phyloP scores from a whole-genome alignment of 2,329 filamentous ascomycete species.

The Cladosporium halotolerans region DNA sequence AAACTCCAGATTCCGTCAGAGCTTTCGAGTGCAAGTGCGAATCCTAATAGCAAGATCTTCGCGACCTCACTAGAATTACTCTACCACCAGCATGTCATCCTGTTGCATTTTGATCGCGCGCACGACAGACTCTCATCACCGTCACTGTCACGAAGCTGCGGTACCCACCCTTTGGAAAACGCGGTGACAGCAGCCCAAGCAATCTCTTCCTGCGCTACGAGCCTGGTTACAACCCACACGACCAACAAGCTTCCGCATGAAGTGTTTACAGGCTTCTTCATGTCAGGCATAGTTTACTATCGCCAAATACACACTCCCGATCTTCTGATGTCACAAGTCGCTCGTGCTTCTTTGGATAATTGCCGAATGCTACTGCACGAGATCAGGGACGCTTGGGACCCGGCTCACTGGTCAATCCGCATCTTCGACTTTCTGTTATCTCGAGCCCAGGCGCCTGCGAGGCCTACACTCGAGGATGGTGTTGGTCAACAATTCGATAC shows the following conservation, averaged over 20 bases:
- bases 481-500: too few relatives aligned
- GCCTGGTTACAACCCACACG: slow-evolving; percentile 3
- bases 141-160: background rate
- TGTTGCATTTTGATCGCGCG: slow-evolving; percentile 8
- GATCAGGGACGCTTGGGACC: slow-evolving; percentile 9
- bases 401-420: slow-evolving; percentile 12
- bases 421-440: slow-evolving; percentile 12
- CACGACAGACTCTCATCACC: background rate
- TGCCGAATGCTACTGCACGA: slow-evolving; percentile 13
- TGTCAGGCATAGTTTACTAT: slow-evolving; percentile 12
- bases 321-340: slow-evolving; percentile 6
- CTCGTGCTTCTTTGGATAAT: slow-evolving; percentile 10
- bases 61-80: slow-evolving; percentile 3
- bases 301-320: slow-evolving; percentile 2
- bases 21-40: background rate
- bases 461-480: too few relatives aligned
- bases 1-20: background rate
- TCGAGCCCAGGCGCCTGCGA: background rate
- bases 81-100: slow-evolving; percentile 13
- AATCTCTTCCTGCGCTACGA: slow-evolving; percentile 6
- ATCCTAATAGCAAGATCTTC: slow-evolving; percentile 1
- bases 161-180: background rate
- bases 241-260: slow-evolving; percentile 8
- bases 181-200: slow-evolving; percentile 9
- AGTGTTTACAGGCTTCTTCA: slow-evolving; percentile 11